A percentile compares a stretch with the other conserved stretches of the same genome.
Evolutionary conservation across 192 early-diverging fungal genomes (phyloP).

Genomic region (Rhizophlyctis rosea): DNA sequence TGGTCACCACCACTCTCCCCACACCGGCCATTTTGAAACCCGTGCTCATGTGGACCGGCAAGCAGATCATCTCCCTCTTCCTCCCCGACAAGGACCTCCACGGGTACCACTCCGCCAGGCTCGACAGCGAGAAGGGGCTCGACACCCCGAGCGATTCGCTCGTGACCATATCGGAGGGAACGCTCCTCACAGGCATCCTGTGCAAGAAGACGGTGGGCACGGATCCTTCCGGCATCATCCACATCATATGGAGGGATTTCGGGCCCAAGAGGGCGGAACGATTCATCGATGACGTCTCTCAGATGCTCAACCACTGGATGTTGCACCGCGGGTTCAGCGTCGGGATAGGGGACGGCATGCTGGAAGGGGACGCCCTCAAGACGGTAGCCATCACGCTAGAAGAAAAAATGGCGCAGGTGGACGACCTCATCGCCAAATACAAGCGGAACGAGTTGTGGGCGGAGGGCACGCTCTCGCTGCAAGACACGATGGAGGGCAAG

Average conservation of each 20-base stretch:
- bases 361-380: no score
- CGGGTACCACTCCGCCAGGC: not conserved
- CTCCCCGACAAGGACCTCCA: conserved; percentile 66
- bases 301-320: conserved; percentile 10
- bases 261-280: conserved; percentile 33
- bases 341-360: conserved; percentile 12
- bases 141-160: conserved; percentile 72
- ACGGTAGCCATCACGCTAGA: no score
- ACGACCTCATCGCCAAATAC: no score
- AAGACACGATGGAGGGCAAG: no score
- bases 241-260: conserved; percentile 80
- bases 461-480: no score
- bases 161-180: conserved; percentile 70
- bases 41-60: conserved; percentile 80
- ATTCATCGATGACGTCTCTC: not conserved
- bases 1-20: conserved; percentile 9
- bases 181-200: conserved; percentile 77
- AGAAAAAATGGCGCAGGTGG: no score
- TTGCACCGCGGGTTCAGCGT: conserved; percentile 1
- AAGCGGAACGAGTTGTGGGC: no score
- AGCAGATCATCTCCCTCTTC: conserved; percentile 85
- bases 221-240: conserved; percentile 73
- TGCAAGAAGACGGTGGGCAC: conserved; percentile 87
- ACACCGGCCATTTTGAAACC: conserved; percentile 77
- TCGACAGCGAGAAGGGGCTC: conserved; percentile 55